Evolutionary conservation across 2,329 filamentous ascomycete genomes (phyloP).

Genomic region (Pseudogymnoascus destructans): DNA sequence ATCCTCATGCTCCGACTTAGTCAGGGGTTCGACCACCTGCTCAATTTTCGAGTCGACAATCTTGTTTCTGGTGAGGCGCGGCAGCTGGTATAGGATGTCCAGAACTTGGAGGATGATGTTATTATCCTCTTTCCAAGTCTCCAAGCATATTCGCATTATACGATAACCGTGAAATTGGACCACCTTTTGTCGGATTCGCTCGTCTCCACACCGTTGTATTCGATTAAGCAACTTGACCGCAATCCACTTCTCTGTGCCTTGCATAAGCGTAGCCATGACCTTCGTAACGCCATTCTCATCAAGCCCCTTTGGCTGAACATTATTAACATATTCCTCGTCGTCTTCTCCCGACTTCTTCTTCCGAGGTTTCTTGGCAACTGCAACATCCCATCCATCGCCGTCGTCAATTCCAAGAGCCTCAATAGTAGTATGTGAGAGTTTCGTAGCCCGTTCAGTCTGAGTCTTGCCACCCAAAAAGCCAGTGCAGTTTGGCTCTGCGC

Average conservation of each 20-base stretch:
- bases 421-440: constrained; percentile 76
- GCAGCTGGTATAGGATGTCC: constrained; percentile 77
- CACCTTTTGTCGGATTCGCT: constrained; percentile 74
- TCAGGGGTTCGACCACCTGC: constrained; percentile 57
- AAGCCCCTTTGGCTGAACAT: constrained; percentile 64
- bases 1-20: constrained; percentile 54
- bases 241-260: constrained; percentile 99
- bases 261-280: constrained; percentile 92
- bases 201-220: constrained; percentile 76
- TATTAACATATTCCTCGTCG: constrained; percentile 91
- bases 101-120: constrained; percentile 84
- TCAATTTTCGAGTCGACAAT: constrained; percentile 95
- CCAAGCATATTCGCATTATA: constrained; percentile 77
- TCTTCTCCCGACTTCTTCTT: constrained; percentile 88
- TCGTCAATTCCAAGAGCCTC: constrained; percentile 94
- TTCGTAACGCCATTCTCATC: constrained; percentile 77
- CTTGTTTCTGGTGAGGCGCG: constrained; percentile 88
- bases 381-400: constrained; percentile 80
- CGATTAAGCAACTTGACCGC: constrained; percentile 85
- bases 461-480: constrained; percentile 97
- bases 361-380: constrained; percentile 76
- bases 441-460: constrained; percentile 88
- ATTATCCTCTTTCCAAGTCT: constrained; percentile 82
- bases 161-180: constrained; percentile 96
- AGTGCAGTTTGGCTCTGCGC: constrained; percentile 84